Evolutionary conservation across 1,284 basidiomycete species (phyloP).

Genomic region (Leccinum pachyderme): DNA sequence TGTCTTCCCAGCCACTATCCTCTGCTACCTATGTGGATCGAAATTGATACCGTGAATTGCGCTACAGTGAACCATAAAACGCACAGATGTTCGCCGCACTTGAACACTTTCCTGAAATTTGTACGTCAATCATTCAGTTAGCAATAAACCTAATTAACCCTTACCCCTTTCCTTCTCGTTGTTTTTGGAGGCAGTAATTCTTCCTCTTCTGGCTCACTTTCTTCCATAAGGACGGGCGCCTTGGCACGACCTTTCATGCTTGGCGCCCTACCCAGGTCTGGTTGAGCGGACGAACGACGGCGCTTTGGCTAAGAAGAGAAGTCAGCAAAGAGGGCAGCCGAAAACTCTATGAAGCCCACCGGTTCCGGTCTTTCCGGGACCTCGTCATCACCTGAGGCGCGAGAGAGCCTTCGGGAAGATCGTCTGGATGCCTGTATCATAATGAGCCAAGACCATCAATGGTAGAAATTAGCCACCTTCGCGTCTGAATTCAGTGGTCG

Average conservation of each 20-base stretch:
- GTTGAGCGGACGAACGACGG: conserved; percentile 68
- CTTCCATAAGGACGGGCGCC: conserved; percentile 57
- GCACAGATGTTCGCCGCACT: conserved; percentile 51
- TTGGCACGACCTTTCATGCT: conserved; percentile 37
- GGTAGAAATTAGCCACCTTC: conserved; percentile 38
- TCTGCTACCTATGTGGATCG: conserved; percentile 36
- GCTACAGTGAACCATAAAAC: conserved; percentile 9
- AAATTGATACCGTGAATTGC: not conserved
- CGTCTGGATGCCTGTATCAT: conserved; percentile 31
- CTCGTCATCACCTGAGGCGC: conserved; percentile 42
- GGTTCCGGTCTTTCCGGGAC: conserved; percentile 45
- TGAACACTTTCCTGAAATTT: conserved; percentile 48
- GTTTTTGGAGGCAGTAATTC: conserved; percentile 58
- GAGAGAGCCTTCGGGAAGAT: conserved; percentile 48
- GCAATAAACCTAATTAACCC: conserved; percentile 10
- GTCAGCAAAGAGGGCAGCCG: conserved; percentile 3
- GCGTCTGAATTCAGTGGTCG: conserved; percentile 48
- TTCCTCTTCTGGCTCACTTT: conserved; percentile 74
- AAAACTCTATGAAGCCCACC: conserved; percentile 34
- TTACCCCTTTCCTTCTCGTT: conserved; percentile 57
- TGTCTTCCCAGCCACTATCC: conserved; percentile 83
- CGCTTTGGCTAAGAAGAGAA: conserved; percentile 49
- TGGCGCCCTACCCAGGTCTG: conserved; percentile 53
- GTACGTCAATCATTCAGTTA: conserved; percentile 3
- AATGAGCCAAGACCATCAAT: conserved; percentile 14